phyloP scores from a whole-genome alignment of 306 rosid genomes.

The Quercus glauca region DNA sequence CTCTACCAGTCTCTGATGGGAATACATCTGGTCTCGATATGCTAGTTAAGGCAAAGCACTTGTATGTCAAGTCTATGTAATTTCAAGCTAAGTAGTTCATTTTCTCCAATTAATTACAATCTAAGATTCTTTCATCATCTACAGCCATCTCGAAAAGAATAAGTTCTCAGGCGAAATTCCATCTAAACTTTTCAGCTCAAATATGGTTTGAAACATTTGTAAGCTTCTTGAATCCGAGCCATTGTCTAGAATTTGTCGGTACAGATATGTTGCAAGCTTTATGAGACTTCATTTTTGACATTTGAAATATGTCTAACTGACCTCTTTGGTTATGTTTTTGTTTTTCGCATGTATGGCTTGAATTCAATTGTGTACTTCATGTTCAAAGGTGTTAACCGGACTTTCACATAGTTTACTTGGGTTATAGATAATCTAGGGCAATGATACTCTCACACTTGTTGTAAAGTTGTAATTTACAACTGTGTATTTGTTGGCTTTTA shows the following conservation, averaged over 20 bases:
- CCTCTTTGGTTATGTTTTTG: too few species aligned
- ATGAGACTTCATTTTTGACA: too few species aligned
- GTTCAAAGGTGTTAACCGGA: too few species aligned
- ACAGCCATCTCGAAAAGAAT: slow-evolving; percentile 35
- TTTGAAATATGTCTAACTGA: too few species aligned
- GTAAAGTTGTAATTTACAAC: too few species aligned
- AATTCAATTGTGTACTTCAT: too few species aligned
- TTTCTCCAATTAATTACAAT: background rate
- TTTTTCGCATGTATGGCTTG: too few species aligned
- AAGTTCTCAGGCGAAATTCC: slow-evolving; percentile 28
- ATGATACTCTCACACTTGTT: too few species aligned
- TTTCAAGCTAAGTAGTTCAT: background rate
- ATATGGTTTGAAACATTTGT: slow-evolving; percentile 32
- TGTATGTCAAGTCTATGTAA: slow-evolving; percentile 25
- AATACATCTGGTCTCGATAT: slow-evolving; percentile 31
- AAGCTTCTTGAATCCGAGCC: slow-evolving; percentile 7
- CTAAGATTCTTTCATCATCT: background rate
- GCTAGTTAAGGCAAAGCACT: slow-evolving; percentile 28
- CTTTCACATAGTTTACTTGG: too few species aligned
- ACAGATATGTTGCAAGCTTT: background rate
- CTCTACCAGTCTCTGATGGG: slow-evolving; percentile 30
- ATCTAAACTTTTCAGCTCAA: slow-evolving; percentile 20
- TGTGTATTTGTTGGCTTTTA: too few species aligned
- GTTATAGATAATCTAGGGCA: too few species aligned
- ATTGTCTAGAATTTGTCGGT: slow-evolving; percentile 2